Conservation (phyloP, 495 filamentous ascomycete species). For the Penicillium angulare region DNA sequence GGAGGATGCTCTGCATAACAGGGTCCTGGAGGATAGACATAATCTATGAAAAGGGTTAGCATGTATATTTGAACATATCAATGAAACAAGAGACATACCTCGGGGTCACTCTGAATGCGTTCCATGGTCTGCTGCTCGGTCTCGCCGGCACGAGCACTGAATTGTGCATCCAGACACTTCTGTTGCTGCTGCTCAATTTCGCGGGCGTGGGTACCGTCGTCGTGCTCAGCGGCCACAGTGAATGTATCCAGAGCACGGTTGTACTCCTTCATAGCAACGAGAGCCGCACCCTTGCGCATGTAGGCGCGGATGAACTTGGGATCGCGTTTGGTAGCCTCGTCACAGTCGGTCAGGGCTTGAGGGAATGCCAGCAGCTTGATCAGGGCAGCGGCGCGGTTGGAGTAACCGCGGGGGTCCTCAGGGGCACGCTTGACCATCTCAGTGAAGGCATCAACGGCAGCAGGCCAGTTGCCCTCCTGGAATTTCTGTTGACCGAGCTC, state of each 20-base stretch:
- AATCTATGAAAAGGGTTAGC: conserved; percentile 58
- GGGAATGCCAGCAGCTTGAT: conserved; percentile 97
- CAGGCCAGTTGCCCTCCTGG: conserved; percentile 96
- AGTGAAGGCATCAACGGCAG: conserved; percentile 87
- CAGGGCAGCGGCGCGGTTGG: conserved; percentile 94
- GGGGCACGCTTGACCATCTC: conserved; percentile 98
- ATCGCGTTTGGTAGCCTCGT: conserved; percentile 85
- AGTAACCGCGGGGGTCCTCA: conserved; percentile 90
- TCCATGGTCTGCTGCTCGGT: conserved; percentile 95
- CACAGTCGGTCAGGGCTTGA: conserved; percentile 87
- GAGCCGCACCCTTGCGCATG: conserved; percentile 89
- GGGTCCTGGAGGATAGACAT: conserved; percentile 90
- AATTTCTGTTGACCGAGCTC: conserved; percentile 94
- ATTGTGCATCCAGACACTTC: conserved; percentile 92
- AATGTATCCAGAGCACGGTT: conserved; percentile 89
- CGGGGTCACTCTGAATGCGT: conserved; percentile 86
- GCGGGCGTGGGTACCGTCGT: conserved; percentile 73
- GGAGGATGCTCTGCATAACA: conserved; percentile 95
- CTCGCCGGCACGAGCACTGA: conserved; percentile 83
- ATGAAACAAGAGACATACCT: conserved; percentile 54
- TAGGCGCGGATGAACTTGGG: conserved; percentile 93
- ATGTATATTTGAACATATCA: background rate
- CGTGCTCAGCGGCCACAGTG: conserved; percentile 73
- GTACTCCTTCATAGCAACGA: conserved; percentile 96
- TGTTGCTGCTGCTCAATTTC: conserved; percentile 95